Evolutionary conservation across 23 red algal species (phyloP).

Genomic region (Gracilaria gracilis): DNA sequence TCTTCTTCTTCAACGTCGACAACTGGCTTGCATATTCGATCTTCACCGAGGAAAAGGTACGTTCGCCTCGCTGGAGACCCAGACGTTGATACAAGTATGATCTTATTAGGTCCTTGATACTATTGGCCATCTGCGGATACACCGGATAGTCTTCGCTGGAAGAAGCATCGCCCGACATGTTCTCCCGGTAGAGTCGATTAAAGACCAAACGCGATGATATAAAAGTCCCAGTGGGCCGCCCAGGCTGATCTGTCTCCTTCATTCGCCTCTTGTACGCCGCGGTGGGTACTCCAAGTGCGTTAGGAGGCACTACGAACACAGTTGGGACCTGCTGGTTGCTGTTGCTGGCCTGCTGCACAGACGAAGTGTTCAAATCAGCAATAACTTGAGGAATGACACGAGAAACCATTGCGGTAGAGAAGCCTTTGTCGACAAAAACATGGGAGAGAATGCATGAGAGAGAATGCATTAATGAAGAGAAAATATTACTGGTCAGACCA

Average conservation of each 20-base stretch:
- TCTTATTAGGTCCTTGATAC: neutral
- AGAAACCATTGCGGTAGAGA: too few species aligned
- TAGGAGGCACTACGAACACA: neutral
- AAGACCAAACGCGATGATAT: neutral
- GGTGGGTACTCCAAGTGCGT: neutral
- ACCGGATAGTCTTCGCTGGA: neutral
- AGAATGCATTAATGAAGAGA: too few species aligned
- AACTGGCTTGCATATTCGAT: neutral
- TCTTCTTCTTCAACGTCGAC: neutral
- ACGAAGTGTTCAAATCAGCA: too few species aligned
- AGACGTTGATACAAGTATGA: neutral
- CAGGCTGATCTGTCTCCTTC: neutral
- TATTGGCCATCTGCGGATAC: neutral
- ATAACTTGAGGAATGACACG: too few species aligned
- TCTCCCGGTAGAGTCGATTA: neutral
- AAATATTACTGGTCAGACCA: neutral
- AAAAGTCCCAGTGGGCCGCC: neutral
- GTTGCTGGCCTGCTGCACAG: neutral
- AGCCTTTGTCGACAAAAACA: neutral
- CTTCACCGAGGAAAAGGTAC: neutral
- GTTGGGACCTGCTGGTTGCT: neutral
- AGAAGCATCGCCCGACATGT: neutral
- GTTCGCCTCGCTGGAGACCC: neutral
- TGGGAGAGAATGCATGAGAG: too few species aligned
- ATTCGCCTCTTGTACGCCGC: slow-evolving; percentile 2